Evolutionary conservation across 352 stramenopile species (phyloP).

Genomic region (Aphanomyces stellatus): DNA sequence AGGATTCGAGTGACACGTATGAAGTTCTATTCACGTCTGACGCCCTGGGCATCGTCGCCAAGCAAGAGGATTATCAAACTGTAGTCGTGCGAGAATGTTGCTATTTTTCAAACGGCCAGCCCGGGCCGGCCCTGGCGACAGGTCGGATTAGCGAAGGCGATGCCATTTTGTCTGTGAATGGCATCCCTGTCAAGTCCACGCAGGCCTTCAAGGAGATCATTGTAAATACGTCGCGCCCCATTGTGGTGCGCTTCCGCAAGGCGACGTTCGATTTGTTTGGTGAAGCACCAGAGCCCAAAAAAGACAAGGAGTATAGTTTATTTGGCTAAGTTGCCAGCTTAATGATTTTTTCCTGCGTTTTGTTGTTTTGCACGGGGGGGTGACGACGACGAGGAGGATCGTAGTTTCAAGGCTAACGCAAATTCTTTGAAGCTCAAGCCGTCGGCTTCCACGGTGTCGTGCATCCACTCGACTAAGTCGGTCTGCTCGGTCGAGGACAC

Average conservation of each 20-base stretch:
- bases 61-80: conserved; percentile 31
- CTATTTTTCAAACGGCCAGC: conserved; percentile 34
- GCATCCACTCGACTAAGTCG: conserved; percentile 36
- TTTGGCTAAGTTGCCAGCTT: conserved; percentile 42
- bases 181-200: conserved; percentile 49
- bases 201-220: conserved; percentile 70
- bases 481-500: conserved; percentile 14
- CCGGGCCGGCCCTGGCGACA: conserved; percentile 34
- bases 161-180: conserved; percentile 63
- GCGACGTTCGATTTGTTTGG: conserved; percentile 20
- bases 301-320: conserved; percentile 42
- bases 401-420: conserved; percentile 43
- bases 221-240: conserved; percentile 37
- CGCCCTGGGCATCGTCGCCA: conserved; percentile 52
- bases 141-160: conserved; percentile 54
- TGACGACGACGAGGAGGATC: conserved; percentile 37
- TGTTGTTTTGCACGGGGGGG: neutral
- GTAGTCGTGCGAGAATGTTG: conserved; percentile 70
- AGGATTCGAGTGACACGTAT: conserved; percentile 31
- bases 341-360: neutral
- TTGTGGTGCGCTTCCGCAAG: conserved; percentile 61
- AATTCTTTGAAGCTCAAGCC: conserved; percentile 53
- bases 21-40: conserved; percentile 55
- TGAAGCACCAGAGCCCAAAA: neutral
- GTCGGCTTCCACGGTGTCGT: conserved; percentile 32